Evolutionary conservation across 495 filamentous ascomycete species (phyloP).

Genomic region (Aspergillus incahuasiensis): DNA sequence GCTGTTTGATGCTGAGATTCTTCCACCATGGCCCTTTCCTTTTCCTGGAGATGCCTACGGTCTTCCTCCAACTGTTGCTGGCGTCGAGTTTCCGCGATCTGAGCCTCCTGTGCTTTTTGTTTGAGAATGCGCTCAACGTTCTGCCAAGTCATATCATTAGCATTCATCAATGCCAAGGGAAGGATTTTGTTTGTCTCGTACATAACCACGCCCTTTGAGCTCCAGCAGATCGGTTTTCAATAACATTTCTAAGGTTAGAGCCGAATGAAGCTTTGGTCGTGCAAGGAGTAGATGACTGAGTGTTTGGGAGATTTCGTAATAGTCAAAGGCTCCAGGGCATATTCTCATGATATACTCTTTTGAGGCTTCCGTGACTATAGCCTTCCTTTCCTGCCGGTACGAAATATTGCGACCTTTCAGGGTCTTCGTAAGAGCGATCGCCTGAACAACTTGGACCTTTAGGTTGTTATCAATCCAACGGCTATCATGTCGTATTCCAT

Average conservation of each 20-base stretch:
- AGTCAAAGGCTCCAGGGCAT: constrained; percentile 59
- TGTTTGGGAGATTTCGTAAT: constrained; percentile 84
- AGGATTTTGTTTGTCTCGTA: background rate
- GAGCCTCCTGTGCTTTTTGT: constrained; percentile 75
- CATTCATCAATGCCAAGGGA: background rate
- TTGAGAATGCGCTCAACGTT: constrained; percentile 91
- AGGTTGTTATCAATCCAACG: constrained; percentile 89
- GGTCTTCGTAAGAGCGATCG: constrained; percentile 67
- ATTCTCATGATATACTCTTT: constrained; percentile 52
- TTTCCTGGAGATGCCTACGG: constrained; percentile 55
- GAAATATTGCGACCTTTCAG: constrained; percentile 62
- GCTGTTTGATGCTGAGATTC: constrained; percentile 30
- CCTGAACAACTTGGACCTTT: constrained; percentile 66
- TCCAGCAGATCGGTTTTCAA: constrained; percentile 75
- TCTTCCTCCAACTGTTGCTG: constrained; percentile 76
- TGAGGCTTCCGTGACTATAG: constrained; percentile 54
- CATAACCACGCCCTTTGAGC: constrained; percentile 74
- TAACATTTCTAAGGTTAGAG: constrained; percentile 81
- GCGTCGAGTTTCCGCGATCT: constrained; percentile 76
- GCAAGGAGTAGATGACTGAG: constrained; percentile 73
- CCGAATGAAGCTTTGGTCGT: constrained; percentile 80
- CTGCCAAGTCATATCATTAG: background rate
- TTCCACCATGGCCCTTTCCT: constrained; percentile 52
- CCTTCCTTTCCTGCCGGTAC: constrained; percentile 64
- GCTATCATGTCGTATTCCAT: constrained; percentile 72